Evolutionary conservation across 2,329 filamentous ascomycete genomes (phyloP), one percentile per base, ranked within the genome.

Genomic region (Aspergillus quadrilineatus): DNA sequence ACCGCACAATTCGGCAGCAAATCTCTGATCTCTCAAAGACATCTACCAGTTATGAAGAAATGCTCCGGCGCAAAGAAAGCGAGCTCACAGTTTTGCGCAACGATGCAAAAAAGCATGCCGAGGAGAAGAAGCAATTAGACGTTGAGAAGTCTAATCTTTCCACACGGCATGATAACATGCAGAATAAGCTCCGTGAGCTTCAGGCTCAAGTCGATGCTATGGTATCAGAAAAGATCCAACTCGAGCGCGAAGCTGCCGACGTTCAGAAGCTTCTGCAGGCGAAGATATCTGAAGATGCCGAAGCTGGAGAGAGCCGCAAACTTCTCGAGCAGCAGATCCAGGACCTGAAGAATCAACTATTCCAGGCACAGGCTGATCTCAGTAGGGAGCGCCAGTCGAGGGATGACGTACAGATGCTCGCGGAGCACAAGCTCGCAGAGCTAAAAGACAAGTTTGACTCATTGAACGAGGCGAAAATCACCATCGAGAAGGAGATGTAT

Each of bases 401-500:
- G 56, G 93, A 97, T 63, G 94, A 99, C 69, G 92, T 97, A 28
- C 87, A 93, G 61, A 85, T 96, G 64, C 87, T 97, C 56, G 87
- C 90, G 4, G 92, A 97, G 64, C 92, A 96, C 75, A 95, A 94
- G 70, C 90, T 88, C 66, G 81, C 89, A 44, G 85, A 88, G 50
- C 80, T 99, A 58, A 88, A 92, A 69, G 87, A 92, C 28, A 92
- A 97, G 63, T 96, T 87, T 65, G 88, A 95, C 49, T 84, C 85
- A 34, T 81, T 97, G 34, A 96, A 96, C 66, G 92, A 97, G 61
- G 88, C 91, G 29, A 99, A 99, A 74, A 96, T 97, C 66, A 96
- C 87, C 46, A 96, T 99, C 61, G 93, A 99, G 74, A 97, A 97
- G 73, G 93, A 97, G 74, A 87, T 99, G 72, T 97, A 97, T 70